Percentiles rank a stretch among this genome's conserved stretches.
phyloP scores from a whole-genome alignment of 2,329 filamentous ascomycete species.

The Massarina eburnea region DNA sequence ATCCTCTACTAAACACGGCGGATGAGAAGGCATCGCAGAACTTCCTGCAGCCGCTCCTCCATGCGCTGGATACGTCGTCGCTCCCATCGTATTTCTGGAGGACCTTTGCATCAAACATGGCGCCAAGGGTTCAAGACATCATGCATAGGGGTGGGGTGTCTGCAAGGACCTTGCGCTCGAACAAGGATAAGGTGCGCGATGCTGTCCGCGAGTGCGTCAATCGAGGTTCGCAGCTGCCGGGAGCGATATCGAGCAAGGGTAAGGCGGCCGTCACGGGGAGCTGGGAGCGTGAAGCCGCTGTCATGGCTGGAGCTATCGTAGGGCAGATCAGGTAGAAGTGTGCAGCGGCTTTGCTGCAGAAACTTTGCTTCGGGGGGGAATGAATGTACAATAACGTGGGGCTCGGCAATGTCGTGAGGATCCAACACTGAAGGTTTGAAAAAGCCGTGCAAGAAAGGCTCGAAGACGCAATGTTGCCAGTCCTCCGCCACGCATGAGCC shows the following conservation, averaged over 20 bases:
- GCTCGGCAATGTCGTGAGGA: no score
- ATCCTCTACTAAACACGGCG: conserved; percentile 61
- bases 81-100: conserved; percentile 93
- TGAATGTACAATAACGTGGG: no score
- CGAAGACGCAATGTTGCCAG: background rate
- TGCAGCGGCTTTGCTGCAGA: background rate
- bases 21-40: conserved; percentile 38
- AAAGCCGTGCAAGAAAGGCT: background rate
- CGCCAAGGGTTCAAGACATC: conserved; percentile 80
- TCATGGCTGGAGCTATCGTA: conserved; percentile 87
- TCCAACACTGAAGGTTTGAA: no score
- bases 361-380: background rate
- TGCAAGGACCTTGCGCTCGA: conserved; percentile 76
- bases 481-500: background rate
- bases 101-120: conserved; percentile 76
- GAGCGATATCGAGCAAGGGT: conserved; percentile 49
- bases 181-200: conserved; percentile 72
- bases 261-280: conserved; percentile 52
- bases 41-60: conserved; percentile 72
- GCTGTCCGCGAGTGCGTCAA: conserved; percentile 82
- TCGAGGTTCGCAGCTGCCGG: conserved; percentile 70
- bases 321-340: conserved; percentile 41
- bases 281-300: conserved; percentile 90
- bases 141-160: conserved; percentile 79
- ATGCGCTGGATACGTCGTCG: conserved; percentile 81